Percentiles rank a stretch among this genome's conserved stretches.
Evolutionary conservation across 169 alveolate species (phyloP).

Genomic region (Besnoitia besnoiti): DNA sequence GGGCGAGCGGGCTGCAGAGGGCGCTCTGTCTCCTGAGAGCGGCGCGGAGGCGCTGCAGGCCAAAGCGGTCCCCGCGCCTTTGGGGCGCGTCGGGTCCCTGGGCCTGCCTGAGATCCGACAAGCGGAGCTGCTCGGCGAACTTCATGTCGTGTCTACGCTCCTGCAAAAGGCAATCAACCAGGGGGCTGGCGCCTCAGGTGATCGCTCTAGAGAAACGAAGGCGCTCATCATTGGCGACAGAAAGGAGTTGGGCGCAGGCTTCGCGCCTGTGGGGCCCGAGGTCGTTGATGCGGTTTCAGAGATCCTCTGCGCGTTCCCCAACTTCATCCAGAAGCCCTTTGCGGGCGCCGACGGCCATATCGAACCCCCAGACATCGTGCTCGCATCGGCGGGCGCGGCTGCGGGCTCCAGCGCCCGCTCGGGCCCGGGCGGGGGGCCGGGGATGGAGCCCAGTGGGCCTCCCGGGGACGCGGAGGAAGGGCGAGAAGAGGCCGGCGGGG

Average conservation of each 20-base stretch:
- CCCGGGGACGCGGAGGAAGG: background rate
- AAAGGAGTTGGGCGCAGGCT: too few relatives aligned
- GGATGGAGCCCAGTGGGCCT: background rate
- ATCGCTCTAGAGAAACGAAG: background rate
- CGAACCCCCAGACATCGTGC: background rate
- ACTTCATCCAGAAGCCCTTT: background rate
- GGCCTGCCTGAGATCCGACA: background rate
- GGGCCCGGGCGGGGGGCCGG: background rate
- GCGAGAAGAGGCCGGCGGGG: background rate
- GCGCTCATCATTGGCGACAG: too few relatives aligned
- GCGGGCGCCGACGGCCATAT: background rate
- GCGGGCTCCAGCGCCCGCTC: background rate
- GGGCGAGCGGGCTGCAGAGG: background rate
- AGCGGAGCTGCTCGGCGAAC: slow-evolving; percentile 10
- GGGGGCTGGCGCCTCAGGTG: background rate
- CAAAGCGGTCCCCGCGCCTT: background rate
- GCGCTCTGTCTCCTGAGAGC: background rate
- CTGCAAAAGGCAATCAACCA: background rate
- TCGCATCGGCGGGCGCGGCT: background rate
- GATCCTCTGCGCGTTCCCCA: slow-evolving; percentile 19
- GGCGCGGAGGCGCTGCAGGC: background rate
- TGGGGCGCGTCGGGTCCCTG: background rate
- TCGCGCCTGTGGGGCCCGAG: background rate
- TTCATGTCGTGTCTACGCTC: background rate
- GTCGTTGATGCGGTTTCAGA: slow-evolving; percentile 15